A percentile compares a stretch with the other conserved stretches of the same genome.
These are phyloP conservation scores for Xylaria sp. DNA, from an alignment of 2,329 filamentous ascomycete genomes.

Conservation along the genomic window DNA sequence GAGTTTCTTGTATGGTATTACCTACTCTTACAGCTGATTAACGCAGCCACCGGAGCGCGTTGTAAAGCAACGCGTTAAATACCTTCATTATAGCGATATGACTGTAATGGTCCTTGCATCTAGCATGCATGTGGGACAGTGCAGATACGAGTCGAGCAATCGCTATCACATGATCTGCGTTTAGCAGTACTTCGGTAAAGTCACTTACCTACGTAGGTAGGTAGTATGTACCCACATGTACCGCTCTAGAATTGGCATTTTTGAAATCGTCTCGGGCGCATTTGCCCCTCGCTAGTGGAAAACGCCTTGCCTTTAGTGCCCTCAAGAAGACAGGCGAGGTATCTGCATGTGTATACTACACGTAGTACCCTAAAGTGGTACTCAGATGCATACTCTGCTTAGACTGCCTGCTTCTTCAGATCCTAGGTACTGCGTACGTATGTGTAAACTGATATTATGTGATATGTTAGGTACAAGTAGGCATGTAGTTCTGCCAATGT, in stretches of 20 bases:
- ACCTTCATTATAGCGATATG: constrained; percentile 28
- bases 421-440: too few species aligned
- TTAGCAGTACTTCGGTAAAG: neutral
- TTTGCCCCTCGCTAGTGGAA: constrained; percentile 15
- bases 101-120: constrained; percentile 13
- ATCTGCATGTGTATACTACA: too few species aligned
- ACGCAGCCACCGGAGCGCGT: constrained; percentile 29
- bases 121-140: neutral
- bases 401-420: too few species aligned
- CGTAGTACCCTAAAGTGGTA: too few species aligned
- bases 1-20: neutral
- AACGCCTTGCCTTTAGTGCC: neutral
- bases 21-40: too few species aligned
- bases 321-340: too few species aligned
- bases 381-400: too few species aligned
- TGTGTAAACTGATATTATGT: too few species aligned
- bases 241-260: neutral
- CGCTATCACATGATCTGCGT: constrained; percentile 45
- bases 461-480: too few species aligned
- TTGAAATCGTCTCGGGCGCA: constrained; percentile 16
- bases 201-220: too few species aligned
- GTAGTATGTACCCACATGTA: constrained; percentile 13
- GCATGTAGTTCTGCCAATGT: neutral
- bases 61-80: constrained; percentile 25
- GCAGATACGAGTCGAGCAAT: constrained; percentile 6